phyloP scores from a whole-genome alignment of 2,329 filamentous ascomycete species.

The Penicillium decumbens region DNA sequence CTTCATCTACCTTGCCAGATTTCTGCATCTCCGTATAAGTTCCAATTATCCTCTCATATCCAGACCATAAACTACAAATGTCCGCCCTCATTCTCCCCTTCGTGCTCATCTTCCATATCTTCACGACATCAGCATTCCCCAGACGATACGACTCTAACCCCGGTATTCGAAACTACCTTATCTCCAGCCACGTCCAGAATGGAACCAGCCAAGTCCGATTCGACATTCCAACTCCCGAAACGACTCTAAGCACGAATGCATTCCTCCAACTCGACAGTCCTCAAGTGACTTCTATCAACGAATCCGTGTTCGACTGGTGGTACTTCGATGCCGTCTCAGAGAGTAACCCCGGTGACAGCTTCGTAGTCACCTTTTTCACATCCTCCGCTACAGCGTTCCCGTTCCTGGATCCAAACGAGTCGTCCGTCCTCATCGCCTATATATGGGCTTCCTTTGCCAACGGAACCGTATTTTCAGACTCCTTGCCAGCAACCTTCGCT shows the following conservation, averaged over 20 bases:
- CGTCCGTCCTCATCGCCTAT: constrained; percentile 23
- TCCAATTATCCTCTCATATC: not conserved
- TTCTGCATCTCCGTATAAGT: not conserved
- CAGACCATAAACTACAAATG: not conserved
- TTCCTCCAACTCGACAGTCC: constrained; percentile 25
- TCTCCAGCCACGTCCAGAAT: constrained; percentile 11
- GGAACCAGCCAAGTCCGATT: constrained; percentile 7
- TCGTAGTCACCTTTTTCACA: constrained; percentile 35
- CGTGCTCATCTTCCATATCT: not conserved
- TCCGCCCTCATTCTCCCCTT: not conserved
- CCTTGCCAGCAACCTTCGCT: constrained; percentile 15
- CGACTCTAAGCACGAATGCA: not conserved
- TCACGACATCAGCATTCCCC: not conserved
- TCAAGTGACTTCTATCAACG: constrained; percentile 25
- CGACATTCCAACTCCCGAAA: constrained; percentile 7
- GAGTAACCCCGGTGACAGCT: constrained; percentile 20
- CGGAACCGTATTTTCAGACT: constrained; percentile 17
- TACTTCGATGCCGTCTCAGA: constrained; percentile 39
- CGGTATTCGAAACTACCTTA: constrained; percentile 2
- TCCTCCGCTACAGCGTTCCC: constrained; percentile 35
- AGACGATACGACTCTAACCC: not conserved
- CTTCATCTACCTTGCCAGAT: not conserved
- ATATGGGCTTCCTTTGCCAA: constrained; percentile 27
- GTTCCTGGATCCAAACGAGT: constrained; percentile 20
- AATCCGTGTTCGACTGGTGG: constrained; percentile 39